phyloP scores from a whole-genome alignment of 129 eudicot genomes.

The Kitagawia praeruptora region DNA sequence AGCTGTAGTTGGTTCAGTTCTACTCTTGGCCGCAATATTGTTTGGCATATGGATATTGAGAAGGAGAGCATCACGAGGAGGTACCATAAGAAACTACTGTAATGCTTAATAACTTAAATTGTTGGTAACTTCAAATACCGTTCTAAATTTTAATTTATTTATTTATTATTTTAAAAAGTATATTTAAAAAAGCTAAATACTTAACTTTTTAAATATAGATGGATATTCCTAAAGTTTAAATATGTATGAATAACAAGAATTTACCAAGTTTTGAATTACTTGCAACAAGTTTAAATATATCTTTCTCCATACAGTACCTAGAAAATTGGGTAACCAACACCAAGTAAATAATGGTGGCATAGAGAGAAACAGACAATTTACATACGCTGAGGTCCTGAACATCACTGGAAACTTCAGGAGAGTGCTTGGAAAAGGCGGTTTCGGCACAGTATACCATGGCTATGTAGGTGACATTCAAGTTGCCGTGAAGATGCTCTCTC shows the following conservation, averaged over 20 bases:
- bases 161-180: no score
- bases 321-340: background rate
- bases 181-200: no score
- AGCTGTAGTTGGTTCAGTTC: slow-evolving; percentile 10
- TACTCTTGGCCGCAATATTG: slow-evolving; percentile 5
- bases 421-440: slow-evolving; percentile 56
- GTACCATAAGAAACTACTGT: slow-evolving; percentile 10
- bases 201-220: background rate
- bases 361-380: slow-evolving; percentile 7
- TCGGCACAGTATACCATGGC: slow-evolving; percentile 56
- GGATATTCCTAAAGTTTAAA: background rate
- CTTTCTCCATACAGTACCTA: background rate
- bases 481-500: slow-evolving; percentile 65
- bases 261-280: background rate
- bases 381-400: slow-evolving; percentile 32
- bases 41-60: slow-evolving; percentile 13
- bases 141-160: no score
- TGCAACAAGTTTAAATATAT: background rate
- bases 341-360: background rate
- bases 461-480: slow-evolving; percentile 29
- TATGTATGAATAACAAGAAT: background rate
- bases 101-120: background rate
- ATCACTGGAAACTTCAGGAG: slow-evolving; percentile 36
- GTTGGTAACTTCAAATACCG: background rate
- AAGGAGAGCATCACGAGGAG: slow-evolving; percentile 18